Evolutionary conservation across 1,284 basidiomycete genomes (phyloP).

Genomic region (Irpex sp.): DNA sequence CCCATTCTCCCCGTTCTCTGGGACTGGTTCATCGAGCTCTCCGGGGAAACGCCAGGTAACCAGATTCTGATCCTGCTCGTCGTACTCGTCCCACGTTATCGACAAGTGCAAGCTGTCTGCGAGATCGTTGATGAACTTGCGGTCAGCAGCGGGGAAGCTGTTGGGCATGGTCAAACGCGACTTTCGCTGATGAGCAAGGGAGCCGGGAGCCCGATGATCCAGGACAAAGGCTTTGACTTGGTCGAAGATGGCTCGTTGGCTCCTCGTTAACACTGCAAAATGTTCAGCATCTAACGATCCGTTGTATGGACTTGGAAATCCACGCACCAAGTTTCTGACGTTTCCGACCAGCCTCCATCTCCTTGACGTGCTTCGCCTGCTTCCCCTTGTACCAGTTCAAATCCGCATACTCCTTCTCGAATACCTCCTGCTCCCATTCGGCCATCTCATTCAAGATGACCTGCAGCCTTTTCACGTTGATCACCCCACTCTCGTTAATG

Average conservation of each 20-base stretch:
- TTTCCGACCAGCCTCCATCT: conserved; percentile 47
- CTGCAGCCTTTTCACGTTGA: conserved; percentile 80
- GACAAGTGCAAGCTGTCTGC: conserved; percentile 71
- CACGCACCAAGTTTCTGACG: conserved; percentile 46
- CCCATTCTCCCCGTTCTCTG: conserved; percentile 31
- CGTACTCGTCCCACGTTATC: conserved; percentile 86
- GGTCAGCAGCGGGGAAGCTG: conserved; percentile 71
- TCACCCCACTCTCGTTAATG: conserved; percentile 85
- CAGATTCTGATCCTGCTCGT: conserved; percentile 75
- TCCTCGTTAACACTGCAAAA: conserved; percentile 56
- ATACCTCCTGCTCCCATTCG: conserved; percentile 83
- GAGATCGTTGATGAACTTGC: conserved; percentile 70
- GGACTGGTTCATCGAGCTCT: conserved; percentile 35
- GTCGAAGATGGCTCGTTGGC: conserved; percentile 75
- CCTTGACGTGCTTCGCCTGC: conserved; percentile 66
- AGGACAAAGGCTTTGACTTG: conserved; percentile 72
- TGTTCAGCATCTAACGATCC: background rate
- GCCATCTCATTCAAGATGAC: conserved; percentile 86
- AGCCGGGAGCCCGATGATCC: conserved; percentile 39
- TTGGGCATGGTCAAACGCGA: conserved; percentile 66
- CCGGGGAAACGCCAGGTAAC: conserved; percentile 60
- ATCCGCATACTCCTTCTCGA: conserved; percentile 88
- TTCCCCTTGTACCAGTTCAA: conserved; percentile 88
- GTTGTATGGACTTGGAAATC: background rate
- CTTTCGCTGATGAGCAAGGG: conserved; percentile 29